A percentile compares a stretch with the other conserved stretches of the same genome.
Conservation (phyloP, 1,284 basidiomycete genomes). For the Rhizoctonia solani region DNA sequence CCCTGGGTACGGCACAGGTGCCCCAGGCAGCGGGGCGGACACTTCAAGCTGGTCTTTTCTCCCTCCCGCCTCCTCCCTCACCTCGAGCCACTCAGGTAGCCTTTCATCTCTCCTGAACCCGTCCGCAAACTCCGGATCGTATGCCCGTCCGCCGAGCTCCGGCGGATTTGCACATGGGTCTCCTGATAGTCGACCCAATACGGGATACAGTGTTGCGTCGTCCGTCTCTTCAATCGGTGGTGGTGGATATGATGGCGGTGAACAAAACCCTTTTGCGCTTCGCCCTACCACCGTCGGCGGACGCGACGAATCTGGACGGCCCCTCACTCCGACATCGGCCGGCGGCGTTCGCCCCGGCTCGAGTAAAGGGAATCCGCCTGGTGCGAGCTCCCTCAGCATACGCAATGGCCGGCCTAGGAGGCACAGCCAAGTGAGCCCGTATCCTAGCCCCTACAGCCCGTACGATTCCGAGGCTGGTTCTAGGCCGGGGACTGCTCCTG, state of each 20-base stretch:
- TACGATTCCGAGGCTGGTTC: constrained; percentile 44
- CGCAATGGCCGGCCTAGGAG: constrained; percentile 60
- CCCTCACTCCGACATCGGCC: constrained; percentile 31
- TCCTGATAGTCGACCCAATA: constrained; percentile 78
- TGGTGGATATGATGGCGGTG: constrained; percentile 8
- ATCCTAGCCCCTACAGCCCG: constrained; percentile 75
- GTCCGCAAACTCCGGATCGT: constrained; percentile 39
- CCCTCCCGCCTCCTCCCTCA: constrained; percentile 54
- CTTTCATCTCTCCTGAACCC: constrained; percentile 76
- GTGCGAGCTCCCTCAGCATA: constrained; percentile 53
- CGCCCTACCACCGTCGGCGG: constrained; percentile 29
- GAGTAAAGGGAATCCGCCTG: constrained; percentile 30
- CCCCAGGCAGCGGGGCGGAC: constrained; percentile 22
- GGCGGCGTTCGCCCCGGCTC: constrained; percentile 36
- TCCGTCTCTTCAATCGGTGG: constrained; percentile 27
- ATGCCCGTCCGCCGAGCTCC: constrained; percentile 36
- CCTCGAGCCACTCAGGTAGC: constrained; percentile 57
- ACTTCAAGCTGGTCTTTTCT: constrained; percentile 28
- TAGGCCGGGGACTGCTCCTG: constrained; percentile 51
- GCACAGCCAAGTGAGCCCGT: constrained; percentile 81
- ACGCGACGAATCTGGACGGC: constrained; percentile 31
- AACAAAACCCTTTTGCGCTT: constrained; percentile 33
- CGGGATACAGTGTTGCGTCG: constrained; percentile 73
- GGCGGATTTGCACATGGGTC: constrained; percentile 50
- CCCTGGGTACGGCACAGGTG: constrained; percentile 25